phyloP scores from a whole-genome alignment of 2,329 filamentous ascomycete genomes.

The Exophiala phaeomuriformis region DNA sequence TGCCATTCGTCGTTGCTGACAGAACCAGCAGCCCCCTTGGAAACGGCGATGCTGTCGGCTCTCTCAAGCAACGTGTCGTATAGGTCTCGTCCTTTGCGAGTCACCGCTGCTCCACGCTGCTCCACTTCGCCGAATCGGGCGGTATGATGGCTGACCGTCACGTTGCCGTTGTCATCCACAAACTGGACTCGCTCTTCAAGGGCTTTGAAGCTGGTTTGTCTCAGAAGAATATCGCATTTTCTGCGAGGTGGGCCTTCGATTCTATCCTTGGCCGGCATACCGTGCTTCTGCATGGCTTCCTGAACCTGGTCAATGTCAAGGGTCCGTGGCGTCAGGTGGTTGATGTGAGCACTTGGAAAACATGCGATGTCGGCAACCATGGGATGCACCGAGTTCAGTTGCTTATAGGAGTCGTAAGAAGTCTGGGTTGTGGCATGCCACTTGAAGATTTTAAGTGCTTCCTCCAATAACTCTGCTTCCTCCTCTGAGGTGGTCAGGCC shows the following conservation, averaged over 20 bases:
- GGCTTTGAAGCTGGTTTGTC: conserved; percentile 50
- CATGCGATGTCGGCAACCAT: conserved; percentile 45
- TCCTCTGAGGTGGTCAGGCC: conserved; percentile 29
- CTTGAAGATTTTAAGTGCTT: conserved; percentile 43
- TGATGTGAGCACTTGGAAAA: conserved; percentile 44
- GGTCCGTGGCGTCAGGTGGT: conserved; percentile 48
- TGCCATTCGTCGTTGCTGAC: too few species aligned
- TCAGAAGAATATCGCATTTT: conserved; percentile 42
- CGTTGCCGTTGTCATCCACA: too few species aligned
- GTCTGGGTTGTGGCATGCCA: conserved; percentile 42
- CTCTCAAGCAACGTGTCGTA: too few species aligned
- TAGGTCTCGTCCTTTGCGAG: conserved; percentile 38
- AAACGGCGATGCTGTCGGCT: too few species aligned
- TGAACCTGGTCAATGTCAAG: conserved; percentile 45
- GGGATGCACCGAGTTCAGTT: conserved; percentile 40
- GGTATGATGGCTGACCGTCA: conserved; percentile 43
- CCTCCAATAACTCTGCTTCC: conserved; percentile 36
- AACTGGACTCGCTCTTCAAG: too few species aligned
- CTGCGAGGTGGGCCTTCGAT: conserved; percentile 48
- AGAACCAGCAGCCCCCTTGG: too few species aligned
- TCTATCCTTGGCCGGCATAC: conserved; percentile 42
- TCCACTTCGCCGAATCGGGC: conserved; percentile 50
- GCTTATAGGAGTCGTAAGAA: conserved; percentile 38
- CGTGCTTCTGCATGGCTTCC: conserved; percentile 36
- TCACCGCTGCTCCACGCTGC: conserved; percentile 47